Base-by-base conservation (phyloP, 148 eudicot genomes). In the Dysphania ambrosioides region DNA sequence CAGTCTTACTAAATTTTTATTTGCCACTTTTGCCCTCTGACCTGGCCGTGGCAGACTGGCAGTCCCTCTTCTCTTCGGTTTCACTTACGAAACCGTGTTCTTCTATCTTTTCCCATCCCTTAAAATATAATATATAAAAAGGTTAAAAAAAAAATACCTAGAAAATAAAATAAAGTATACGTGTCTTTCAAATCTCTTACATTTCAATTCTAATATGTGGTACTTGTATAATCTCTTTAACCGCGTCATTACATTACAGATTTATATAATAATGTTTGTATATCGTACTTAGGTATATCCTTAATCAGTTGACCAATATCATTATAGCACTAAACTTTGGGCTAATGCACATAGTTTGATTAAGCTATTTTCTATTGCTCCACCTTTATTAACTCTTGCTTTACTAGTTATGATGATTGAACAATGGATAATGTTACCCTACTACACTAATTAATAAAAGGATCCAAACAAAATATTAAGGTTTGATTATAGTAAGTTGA, bases 21-120 rank as follows among this genome's bases (percentile, higher is more conserved):
- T 74, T 58, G 1, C 70, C 74, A 61, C 6, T 58, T 79, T 72
- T 56, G 65, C 66, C 66, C 63, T 68, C 57, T 69, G 74, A 59
- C 82, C 51, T 68, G 70, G 60, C 77, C 53, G 44, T 26, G 19
- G 53, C 70, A 67, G 31, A 7, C 38, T 35, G 42, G 42, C 42
- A 38, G 42, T n/a, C n/a, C n/a, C n/a, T n/a, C n/a, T n/a, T 5
- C 15, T 42, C 47, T 42, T 36, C 40, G 0, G 40, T 35, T 38
- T 57, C 30, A 32, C 77, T 78, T 68, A 62, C 70, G 38, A 68
- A 68, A 74, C 82, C 82, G 74, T 68, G 82, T 79, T 51, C 49
- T 18, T 32, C 11, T 67, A 15, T 18, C 23, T 49, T 35, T 66
- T 53, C 29, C 31, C 26, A 10, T 49, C 21, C 2, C 16, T 12